Percentiles rank a stretch among this genome's conserved stretches.
Conservation (phyloP, 2,329 filamentous ascomycete species). For the Colletotrichum truncatum region DNA sequence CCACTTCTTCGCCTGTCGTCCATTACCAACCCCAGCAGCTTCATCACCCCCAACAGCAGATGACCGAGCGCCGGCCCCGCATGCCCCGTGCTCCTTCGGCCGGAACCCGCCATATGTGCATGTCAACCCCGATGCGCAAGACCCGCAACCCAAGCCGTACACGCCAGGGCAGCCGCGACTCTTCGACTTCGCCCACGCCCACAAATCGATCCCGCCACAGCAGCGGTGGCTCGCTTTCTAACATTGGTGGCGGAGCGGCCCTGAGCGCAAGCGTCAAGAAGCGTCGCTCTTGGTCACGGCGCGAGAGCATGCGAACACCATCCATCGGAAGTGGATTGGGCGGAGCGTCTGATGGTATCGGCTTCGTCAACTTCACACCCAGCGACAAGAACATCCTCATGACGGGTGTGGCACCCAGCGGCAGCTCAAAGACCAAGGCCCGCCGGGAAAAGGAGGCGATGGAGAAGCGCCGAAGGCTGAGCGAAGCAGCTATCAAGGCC, state of each 20-base stretch:
- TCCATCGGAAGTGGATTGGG: constrained; percentile 39
- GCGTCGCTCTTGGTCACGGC: constrained; percentile 41
- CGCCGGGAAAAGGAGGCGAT: constrained; percentile 86
- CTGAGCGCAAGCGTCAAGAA: constrained; percentile 49
- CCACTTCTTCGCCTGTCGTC: constrained; percentile 46
- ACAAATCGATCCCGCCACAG: constrained; percentile 45
- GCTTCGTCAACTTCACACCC: constrained; percentile 92
- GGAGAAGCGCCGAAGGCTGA: constrained; percentile 76
- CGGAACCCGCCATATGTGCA: constrained; percentile 57
- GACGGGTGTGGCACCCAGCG: constrained; percentile 89
- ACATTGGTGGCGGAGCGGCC: constrained; percentile 43
- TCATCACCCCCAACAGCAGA: constrained; percentile 30
- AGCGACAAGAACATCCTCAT: constrained; percentile 81
- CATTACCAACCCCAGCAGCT: constrained; percentile 31
- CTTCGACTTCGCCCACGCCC: constrained; percentile 48
- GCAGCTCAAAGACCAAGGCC: constrained; percentile 94
- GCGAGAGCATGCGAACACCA: constrained; percentile 39
- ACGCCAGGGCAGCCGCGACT: constrained; percentile 33
- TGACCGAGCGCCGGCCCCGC: constrained; percentile 49
- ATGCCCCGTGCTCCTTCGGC: constrained; percentile 64
- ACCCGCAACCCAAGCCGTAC: constrained; percentile 45
- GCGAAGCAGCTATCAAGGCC: constrained; percentile 74
- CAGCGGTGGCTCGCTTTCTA: constrained; percentile 46
- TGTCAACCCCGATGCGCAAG: constrained; percentile 53
- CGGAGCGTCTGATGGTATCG: constrained; percentile 47